Base-by-base conservation (phyloP, 352 stramenopile species). In the Phytophthora rubi region DNA sequence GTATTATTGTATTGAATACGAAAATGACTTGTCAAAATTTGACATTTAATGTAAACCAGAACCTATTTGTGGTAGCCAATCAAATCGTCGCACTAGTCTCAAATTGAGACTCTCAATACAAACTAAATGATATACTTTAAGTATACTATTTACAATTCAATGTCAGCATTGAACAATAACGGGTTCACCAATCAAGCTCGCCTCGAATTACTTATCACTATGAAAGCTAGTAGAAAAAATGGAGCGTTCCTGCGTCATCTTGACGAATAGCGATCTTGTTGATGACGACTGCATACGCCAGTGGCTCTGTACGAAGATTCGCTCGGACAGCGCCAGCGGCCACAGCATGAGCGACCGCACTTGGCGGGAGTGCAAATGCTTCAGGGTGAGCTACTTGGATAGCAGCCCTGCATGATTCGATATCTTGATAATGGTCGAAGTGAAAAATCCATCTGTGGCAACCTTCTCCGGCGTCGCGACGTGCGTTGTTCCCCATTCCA, bases 361-460 rank as follows among this genome's bases (percentile, higher is more conserved):
- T 3, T 53, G 48, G 48, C 48, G 48, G 32, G 21, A 33, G 12
- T n/a, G 48, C 48, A 35, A 53, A 53, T 53, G 48, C 48, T 53
- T 53, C 48, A 53, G 7, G 48, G 48, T 35, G 48, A 53, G 21
- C 48, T 35, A 18, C 48, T 30, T n/a, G 48, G 21, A 35, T 35
- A 33, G 48, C 48, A 33, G 21, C 32, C 48, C 32, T 58, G 52
- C 52, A 58, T 45, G 30, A 30, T 30, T 7, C 30, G 10, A 58
- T 15, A 44, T 58, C 52, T 44, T 45, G 28, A 30, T 58, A 58
- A 33, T 58, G 28, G 52, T 45, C 52, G 16, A 59, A 59, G 53
- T 59, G 53, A 37, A 35, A 49, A 59, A 59, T 59, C 33, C 53
- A 59, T 48, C 33, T 9, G 32, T 47, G 53, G 53, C 53, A 59